A percentile compares a stretch with the other conserved stretches of the same genome.
These are phyloP conservation scores for Beauveria pseudobassiana DNA, from an alignment of 2,329 filamentous ascomycete genomes.

Conservation along the genomic window DNA sequence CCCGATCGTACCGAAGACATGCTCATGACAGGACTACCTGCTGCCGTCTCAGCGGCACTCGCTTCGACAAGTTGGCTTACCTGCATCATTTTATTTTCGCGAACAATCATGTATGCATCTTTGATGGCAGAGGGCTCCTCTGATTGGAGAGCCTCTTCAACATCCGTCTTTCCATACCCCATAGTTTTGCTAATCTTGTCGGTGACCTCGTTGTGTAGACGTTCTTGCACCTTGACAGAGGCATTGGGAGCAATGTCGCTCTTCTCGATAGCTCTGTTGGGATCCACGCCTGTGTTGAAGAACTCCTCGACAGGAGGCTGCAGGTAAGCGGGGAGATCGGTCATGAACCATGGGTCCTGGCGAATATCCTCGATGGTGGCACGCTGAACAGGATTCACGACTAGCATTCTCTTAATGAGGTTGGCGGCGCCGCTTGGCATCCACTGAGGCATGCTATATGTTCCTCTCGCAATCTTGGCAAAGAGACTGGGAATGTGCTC, in stretches of 20 bases:
- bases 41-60: conserved; percentile 28
- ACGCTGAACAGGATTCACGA: conserved; percentile 89
- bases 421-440: conserved; percentile 75
- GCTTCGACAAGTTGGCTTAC: conserved; percentile 52
- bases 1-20: conserved; percentile 48
- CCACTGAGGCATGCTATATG: conserved; percentile 87
- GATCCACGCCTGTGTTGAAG: conserved; percentile 86
- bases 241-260: conserved; percentile 74
- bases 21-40: conserved; percentile 43
- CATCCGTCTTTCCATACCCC: conserved; percentile 92
- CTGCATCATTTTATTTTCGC: conserved; percentile 97
- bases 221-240: conserved; percentile 72
- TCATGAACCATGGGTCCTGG: conserved; percentile 87
- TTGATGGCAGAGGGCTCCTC: conserved; percentile 97
- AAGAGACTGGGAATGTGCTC: conserved; percentile 97
- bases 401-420: conserved; percentile 87
- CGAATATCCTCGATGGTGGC: conserved; percentile 92
- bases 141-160: conserved; percentile 85
- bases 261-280: conserved; percentile 82
- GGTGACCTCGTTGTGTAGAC: conserved; percentile 85
- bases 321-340: conserved; percentile 79
- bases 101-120: conserved; percentile 95
- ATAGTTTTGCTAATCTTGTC: conserved; percentile 96
- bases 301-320: conserved; percentile 86
- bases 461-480: conserved; percentile 93